Base-by-base conservation (phyloP, 2,329 filamentous ascomycete genomes). In the Aspergillus fumigatus region DNA sequence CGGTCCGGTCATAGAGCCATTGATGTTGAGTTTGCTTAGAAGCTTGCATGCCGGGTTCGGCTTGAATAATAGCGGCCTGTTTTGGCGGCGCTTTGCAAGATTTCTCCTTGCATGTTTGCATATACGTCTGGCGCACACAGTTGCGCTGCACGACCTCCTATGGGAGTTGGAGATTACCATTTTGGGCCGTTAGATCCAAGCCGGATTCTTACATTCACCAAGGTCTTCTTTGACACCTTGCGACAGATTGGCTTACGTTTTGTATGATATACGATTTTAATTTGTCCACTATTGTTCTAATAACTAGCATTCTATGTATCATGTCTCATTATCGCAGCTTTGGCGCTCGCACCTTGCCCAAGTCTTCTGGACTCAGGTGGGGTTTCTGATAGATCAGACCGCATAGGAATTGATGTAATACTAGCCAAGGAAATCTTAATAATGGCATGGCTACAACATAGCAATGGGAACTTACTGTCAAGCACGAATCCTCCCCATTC, bases 351-450 rank as follows among this genome's bases (percentile, higher is more conserved):
- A 38, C 32, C 5, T 38, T 38, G 32, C 14, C 32, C 3, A 17
- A 1, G 32, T 17, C 32, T 38, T 38, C 14, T 3, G 17, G 32
- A 38, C 32, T 47, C 23, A 6, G 43, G 47, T 43, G 26, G 19
- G 38, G 6, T 29, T 4, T 50, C 21, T 19, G 45, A 47, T 21
- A 23, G 29, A 45, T 68, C 63, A 75, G 49, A 67, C 64, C 11
- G 69, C 62, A 56, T 76, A 78, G 14, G 75, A 78, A 54, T 77
- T 77, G 61, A 78, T 76, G 59, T 77, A 78, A 61, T 78, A 78
- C 74, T 78, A 53, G 48, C 10, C 3, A 27, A 43, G 14, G 19
- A 32, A 29, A 49, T 29, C 26, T 47, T 9, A 53, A 40, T 35
- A 60, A 50, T 45, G 17, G 21, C 1, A 19, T n/a, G 5, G 1